A percentile compares a stretch with the other conserved stretches of the same genome.
These are phyloP conservation scores for Thinopyrum elongatum DNA, from an alignment of 176 grass and related monocot genomes.

Conservation along the genomic window DNA sequence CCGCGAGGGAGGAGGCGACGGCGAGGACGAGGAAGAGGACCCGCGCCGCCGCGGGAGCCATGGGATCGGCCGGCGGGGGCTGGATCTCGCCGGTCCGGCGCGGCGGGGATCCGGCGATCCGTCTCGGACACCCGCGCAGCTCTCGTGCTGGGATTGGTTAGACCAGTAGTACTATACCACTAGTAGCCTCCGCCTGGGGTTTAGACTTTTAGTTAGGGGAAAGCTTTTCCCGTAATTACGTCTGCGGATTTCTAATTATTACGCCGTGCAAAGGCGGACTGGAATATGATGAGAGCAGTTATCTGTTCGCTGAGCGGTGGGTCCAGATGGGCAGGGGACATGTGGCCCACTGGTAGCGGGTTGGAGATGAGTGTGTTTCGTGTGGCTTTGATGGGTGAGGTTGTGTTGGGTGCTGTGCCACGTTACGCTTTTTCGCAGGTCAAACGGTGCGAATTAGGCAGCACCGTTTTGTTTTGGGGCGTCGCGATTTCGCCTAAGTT, in stretches of 20 bases:
- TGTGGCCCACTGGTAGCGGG: background rate
- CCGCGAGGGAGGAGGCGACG: background rate
- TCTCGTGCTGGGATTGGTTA: background rate
- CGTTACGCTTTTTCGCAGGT: slow-evolving; percentile 18
- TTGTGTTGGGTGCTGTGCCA: background rate
- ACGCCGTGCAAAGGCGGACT: background rate
- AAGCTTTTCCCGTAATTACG: background rate
- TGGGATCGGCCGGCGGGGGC: slow-evolving; percentile 27
- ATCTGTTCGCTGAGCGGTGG: background rate
- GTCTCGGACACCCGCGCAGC: slow-evolving; percentile 22
- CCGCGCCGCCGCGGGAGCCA: slow-evolving; percentile 16
- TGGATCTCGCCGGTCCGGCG: slow-evolving; percentile 33
- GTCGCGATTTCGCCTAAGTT: too few species aligned
- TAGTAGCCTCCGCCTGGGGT: background rate
- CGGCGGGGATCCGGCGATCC: slow-evolving; percentile 23
- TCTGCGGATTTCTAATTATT: background rate
- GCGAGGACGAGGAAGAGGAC: slow-evolving; percentile 21
- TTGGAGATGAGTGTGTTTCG: background rate
- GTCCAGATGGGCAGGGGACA: fast-evolving
- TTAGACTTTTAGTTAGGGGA: background rate
- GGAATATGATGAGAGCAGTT: background rate
- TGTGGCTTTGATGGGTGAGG: background rate
- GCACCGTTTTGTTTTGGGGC: background rate
- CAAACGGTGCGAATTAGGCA: slow-evolving; percentile 17
- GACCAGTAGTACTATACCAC: background rate